A percentile compares a stretch with the other conserved stretches of the same genome.
Conservation (phyloP, 805 yeast genomes). For the Metschnikowia similis region DNA sequence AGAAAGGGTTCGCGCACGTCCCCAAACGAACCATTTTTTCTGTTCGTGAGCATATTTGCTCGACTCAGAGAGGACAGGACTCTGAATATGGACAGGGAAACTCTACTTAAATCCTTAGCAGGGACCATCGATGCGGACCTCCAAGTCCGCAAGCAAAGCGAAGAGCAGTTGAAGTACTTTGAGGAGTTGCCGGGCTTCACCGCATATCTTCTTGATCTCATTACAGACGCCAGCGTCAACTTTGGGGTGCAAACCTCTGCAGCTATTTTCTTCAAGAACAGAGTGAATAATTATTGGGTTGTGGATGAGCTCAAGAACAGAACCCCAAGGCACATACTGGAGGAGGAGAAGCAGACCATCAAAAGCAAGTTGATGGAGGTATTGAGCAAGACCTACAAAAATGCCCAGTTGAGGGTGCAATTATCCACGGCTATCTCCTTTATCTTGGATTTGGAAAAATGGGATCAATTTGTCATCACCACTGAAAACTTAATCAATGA, state of each 20-base stretch:
- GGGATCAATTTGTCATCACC: slow-evolving; percentile 31
- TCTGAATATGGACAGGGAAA: slow-evolving; percentile 43
- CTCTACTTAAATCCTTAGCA: slow-evolving; percentile 46
- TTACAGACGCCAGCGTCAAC: slow-evolving; percentile 40
- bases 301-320: slow-evolving; percentile 29
- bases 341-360: slow-evolving; percentile 31
- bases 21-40: neutral
- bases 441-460: slow-evolving; percentile 47
- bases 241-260: slow-evolving; percentile 43
- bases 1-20: slow-evolving; percentile 2
- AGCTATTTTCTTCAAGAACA: slow-evolving; percentile 42
- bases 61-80: neutral
- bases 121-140: slow-evolving; percentile 53
- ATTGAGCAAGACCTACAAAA: slow-evolving; percentile 29
- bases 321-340: slow-evolving; percentile 22
- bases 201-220: slow-evolving; percentile 47
- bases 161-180: slow-evolving; percentile 44
- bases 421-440: slow-evolving; percentile 53
- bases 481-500: slow-evolving; percentile 15
- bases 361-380: slow-evolving; percentile 37
- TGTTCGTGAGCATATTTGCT: neutral
- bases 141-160: slow-evolving; percentile 49
- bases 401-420: slow-evolving; percentile 46
- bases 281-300: slow-evolving; percentile 37
- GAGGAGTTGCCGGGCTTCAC: slow-evolving; percentile 60